Evolutionary conservation across 2,329 filamentous ascomycete genomes (phyloP), one percentile per base, ranked within the genome.

Genomic region (Fusarium continuum): DNA sequence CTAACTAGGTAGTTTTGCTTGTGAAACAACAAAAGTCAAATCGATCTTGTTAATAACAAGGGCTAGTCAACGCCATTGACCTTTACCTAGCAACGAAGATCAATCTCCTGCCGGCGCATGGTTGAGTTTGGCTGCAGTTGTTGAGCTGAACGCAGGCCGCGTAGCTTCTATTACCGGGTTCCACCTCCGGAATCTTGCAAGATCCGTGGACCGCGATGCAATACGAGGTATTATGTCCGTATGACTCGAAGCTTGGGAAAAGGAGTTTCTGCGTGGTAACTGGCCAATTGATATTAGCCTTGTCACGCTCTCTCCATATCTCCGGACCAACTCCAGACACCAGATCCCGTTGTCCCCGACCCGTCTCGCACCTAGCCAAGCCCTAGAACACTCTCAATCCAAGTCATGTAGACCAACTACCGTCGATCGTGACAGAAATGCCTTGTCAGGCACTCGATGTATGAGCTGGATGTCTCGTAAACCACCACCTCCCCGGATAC

Each of bases 401-500:
- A 41, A 25, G 25, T 49, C 23, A n/a, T 34, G 17, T 20, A 40
- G 10, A 10, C 38, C 14, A 9, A 13, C n/a, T 23, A 46, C 49
- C 25, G 22, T 41, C 31, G 45, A 16, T 29, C 26, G 20, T 23
- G 8, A 35, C 11, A 5, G 6, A 22, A 22, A 14, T 34, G 13
- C 14, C 8, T 4, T n/a, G 11, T 38, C 41, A 58, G 45, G 44
- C 47, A 25, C 54, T 26, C 23, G 34, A 47, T 9, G 39, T 5
- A 8, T 38, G 7, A 32, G 23, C 32, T 16, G 38, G 9, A 11
- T 43, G 28, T 8, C 36, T 56, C 10, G 26, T 38, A 10, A 66
- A 67, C 71, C 70, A 73, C 70, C 68, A 74, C 49, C 19, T 70
- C 22, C 68, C 71, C 3, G 75, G 75, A 34, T 77, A 78, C 23